Evolutionary conservation across 2,329 filamentous ascomycete species (phyloP).

Genomic region (Paecilomyces sp.): DNA sequence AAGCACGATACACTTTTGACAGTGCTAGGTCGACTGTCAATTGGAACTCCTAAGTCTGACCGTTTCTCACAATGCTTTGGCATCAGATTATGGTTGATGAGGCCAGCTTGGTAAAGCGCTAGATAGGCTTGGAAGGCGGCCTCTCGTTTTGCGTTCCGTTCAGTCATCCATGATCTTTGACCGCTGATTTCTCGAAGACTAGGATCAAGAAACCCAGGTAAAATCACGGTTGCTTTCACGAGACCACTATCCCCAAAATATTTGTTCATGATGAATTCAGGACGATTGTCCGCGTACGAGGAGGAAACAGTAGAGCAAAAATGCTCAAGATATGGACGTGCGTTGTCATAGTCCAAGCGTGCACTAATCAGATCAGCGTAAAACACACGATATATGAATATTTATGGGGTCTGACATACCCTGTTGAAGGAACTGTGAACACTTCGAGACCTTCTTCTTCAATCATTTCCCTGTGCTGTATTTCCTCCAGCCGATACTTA

Average conservation of each 20-base stretch:
- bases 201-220: constrained; percentile 65
- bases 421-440: constrained; percentile 39
- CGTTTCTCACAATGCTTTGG: constrained; percentile 44
- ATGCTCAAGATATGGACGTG: constrained; percentile 69
- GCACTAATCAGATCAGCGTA: constrained; percentile 42
- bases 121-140: constrained; percentile 76
- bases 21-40: constrained; percentile 19
- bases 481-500: constrained; percentile 41
- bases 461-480: constrained; percentile 44
- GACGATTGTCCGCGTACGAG: constrained; percentile 57
- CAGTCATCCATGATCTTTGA: constrained; percentile 56
- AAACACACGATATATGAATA: not conserved
- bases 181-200: constrained; percentile 51
- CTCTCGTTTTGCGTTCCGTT: constrained; percentile 69
- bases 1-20: constrained; percentile 22
- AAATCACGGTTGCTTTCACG: constrained; percentile 52
- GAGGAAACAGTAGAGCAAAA: constrained; percentile 63
- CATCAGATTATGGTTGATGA: constrained; percentile 72
- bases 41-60: constrained; percentile 28
- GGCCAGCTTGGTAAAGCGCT: constrained; percentile 58
- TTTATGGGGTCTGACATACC: constrained; percentile 20
- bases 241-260: constrained; percentile 10
- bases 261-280: constrained; percentile 58
- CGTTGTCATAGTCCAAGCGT: constrained; percentile 63
- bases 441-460: constrained; percentile 30